Evolutionary conservation across 2,329 filamentous ascomycete genomes (phyloP).

Genomic region (Thielaviopsis euricoi): DNA sequence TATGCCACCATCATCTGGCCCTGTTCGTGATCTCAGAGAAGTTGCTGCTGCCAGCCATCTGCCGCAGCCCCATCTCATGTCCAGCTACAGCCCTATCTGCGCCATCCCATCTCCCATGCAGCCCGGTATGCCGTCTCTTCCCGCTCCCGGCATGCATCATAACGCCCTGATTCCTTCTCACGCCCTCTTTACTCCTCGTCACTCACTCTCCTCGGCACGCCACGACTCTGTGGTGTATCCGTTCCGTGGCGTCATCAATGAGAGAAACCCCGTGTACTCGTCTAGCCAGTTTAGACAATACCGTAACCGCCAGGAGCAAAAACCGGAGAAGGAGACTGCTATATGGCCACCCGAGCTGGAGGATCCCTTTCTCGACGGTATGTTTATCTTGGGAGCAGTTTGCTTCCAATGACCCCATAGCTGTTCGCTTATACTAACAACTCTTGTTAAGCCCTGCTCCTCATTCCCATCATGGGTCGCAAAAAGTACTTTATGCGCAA

Average conservation of each 20-base stretch:
- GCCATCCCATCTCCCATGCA: constrained; percentile 2
- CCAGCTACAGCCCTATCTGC: constrained; percentile 9
- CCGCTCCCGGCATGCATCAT: not conserved
- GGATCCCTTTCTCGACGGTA: constrained; percentile 51
- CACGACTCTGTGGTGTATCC: constrained; percentile 7
- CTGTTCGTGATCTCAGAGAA: constrained; percentile 4
- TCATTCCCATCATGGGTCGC: constrained; percentile 50
- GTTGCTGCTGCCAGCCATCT: not conserved
- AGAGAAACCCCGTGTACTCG: constrained; percentile 41
- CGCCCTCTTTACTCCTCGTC: constrained; percentile 3
- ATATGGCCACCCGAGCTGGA: constrained; percentile 48
- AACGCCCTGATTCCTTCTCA: not conserved
- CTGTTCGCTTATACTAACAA: not conserved
- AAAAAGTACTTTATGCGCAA: constrained; percentile 49
- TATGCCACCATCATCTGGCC: constrained; percentile 22
- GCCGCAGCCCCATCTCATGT: constrained; percentile 3
- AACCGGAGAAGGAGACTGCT: constrained; percentile 37
- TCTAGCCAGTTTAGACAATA: constrained; percentile 49
- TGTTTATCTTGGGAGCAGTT: constrained; percentile 17
- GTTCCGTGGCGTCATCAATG: constrained; percentile 15
- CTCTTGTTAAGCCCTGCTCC: constrained; percentile 34
- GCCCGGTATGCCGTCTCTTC: not conserved
- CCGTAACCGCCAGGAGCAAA: constrained; percentile 46
- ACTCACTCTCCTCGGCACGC: constrained; percentile 1
- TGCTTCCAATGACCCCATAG: not conserved